Evolutionary conservation across 805 yeast genomes (phyloP), one percentile per base, ranked within the genome.

Genomic region (Ogataea angusta): DNA sequence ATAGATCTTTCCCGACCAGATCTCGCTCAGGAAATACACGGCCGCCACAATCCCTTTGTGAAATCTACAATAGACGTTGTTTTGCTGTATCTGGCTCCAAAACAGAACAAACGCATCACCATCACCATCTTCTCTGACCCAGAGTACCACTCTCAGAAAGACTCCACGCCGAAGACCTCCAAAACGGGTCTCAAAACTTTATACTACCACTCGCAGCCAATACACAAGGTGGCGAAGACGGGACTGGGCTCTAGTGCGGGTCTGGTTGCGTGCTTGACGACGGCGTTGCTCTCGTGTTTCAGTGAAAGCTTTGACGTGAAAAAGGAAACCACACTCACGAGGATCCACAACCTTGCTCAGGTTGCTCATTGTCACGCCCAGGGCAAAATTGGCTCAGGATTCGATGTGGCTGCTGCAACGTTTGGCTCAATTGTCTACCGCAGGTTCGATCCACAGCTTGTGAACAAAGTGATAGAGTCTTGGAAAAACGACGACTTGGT

Each of bases 181-280:
- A 14, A n/a, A 1, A 70, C 71, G 32, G 68, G 68, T 0, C 40
- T 48, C 1, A 68, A 64, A 30, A 46, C 56, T 13, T 90, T 90
- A 56, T 64, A 75, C 30, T 81, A 68, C 59, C 96, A 91, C 59
- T 40, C 60, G 0, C 45, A 58, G 17, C 69, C 77, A 12, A 87
- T 93, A 40, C 69, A 75, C 0, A 67, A 83, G 25, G 95, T 89
- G 5, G 80, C 96, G 2, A 93, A 93, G 59, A 93, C 99, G 0
- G 99, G 99, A 0, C 69, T 93, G 35, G 99, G 99, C 1, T 88
- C 96, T 10, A 88, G 96, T 23, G 99, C 99, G 0, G 96, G 96
- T 0, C 70, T 93, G 43, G 95, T 87, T 2, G 76, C 95, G 1
- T 90, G 85, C 1, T 69, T 90, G 2, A 77, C 86, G 0, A 74